These are phyloP conservation scores for Vanrija sp. DNA, from an alignment of 1,284 basidiomycete species.

Conservation along the genomic window DNA sequence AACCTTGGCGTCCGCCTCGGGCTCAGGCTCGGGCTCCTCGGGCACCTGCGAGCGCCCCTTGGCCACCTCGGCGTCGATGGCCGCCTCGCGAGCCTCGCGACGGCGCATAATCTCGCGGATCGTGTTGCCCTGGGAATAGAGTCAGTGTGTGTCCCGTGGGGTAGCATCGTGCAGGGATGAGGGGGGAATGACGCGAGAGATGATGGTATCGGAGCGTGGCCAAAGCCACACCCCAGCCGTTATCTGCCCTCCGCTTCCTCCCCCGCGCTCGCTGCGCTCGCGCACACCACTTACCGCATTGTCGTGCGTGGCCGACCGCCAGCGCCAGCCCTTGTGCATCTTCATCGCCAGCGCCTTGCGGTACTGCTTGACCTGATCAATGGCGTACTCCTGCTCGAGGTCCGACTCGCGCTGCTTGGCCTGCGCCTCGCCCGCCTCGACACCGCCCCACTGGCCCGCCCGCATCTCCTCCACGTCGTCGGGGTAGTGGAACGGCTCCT, in stretches of 20 bases:
- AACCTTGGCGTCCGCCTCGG: no score
- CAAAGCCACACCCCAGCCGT: not conserved
- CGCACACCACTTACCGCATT: slow-evolving; percentile 33
- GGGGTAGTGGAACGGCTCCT: slow-evolving; percentile 87
- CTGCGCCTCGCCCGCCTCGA: slow-evolving; percentile 47
- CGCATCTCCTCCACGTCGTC: slow-evolving; percentile 70
- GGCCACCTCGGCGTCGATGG: slow-evolving; percentile 42
- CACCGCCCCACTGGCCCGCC: slow-evolving; percentile 19
- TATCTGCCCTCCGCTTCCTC: not conserved
- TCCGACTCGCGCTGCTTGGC: slow-evolving; percentile 57
- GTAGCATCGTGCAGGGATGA: no score
- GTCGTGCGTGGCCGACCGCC: slow-evolving; percentile 39
- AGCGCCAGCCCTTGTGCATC: slow-evolving; percentile 42
- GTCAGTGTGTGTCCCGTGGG: slow-evolving; percentile 3
- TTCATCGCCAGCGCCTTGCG: slow-evolving; percentile 27
- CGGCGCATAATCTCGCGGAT: slow-evolving; percentile 43
- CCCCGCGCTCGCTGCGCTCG: not conserved
- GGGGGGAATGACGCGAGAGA: no score
- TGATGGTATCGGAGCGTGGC: not conserved
- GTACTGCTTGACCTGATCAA: slow-evolving; percentile 56
- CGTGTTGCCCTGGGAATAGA: slow-evolving; percentile 37
- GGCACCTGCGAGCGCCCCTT: not conserved
- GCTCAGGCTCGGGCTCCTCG: not conserved
- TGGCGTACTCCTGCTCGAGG: slow-evolving; percentile 60
- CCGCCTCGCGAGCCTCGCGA: slow-evolving; percentile 57